Evolutionary conservation across 805 yeast genomes (phyloP), one percentile per base, ranked within the genome.

Genomic region (Cephaloascus albidus): DNA sequence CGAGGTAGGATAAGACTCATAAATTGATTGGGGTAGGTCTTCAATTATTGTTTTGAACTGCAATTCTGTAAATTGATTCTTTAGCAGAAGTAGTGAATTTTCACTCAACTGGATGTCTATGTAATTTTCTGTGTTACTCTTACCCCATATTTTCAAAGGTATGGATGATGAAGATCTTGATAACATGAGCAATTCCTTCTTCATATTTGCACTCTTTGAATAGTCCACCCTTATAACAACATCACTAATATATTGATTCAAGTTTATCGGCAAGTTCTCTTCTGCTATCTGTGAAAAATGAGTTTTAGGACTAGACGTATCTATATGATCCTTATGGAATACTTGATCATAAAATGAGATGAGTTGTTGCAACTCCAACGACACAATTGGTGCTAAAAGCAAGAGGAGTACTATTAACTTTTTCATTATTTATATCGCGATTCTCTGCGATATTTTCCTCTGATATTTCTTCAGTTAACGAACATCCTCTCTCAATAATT

Each of bases 11-110:
- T 59, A 74, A 0, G 84, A 69, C 45, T 79, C 82, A 43, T 52
- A 68, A 0, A 83, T 65, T 0, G 72, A 59, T 47, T 74, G 77
- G 1, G 83, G 67, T 40, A 83, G 59, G 51, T 83, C 83, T 1
- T 61, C 63, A 35, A 83, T 69, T 12, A 81, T 57, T 3, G 74
- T 52, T n/a, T 61, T 48, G 45, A 66, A 55, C 1, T 58, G 47
- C 18, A 61, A 48, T 4, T 45, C 45, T 14, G 41, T 38, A 10
- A 51, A 16, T 2, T 19, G 3, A 4, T 38, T 16, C 19, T 58
- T 37, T n/a, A 64, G 43, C 14, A 45, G 43, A 1, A 44, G 17
- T 31, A 61, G 57, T 35, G 48, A 39, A 1, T 40, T 44, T 26
- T 43, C 36, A 10, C 49, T 38, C 4, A 58, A 47, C 38, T 61